phyloP scores from a whole-genome alignment of 495 filamentous ascomycete species.

The Penicillium waksmanii region DNA sequence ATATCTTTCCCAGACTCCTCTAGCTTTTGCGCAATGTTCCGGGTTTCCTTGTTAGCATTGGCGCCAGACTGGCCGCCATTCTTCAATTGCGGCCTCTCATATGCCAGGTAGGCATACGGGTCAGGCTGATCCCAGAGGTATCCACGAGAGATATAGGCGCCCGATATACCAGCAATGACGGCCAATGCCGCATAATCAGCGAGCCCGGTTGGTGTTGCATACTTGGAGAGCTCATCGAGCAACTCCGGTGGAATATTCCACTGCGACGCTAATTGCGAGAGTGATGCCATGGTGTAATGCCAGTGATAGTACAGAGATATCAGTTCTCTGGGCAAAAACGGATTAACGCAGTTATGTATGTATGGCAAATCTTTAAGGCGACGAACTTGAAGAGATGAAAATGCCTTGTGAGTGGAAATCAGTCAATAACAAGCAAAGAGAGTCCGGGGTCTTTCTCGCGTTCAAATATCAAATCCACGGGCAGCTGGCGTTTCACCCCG shows the following conservation, averaged over 20 bases:
- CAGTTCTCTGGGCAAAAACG: not conserved
- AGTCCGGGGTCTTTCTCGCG: not conserved
- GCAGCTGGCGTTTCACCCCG: not conserved
- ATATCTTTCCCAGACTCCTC: slow-evolving; percentile 39
- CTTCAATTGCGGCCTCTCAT: slow-evolving; percentile 41
- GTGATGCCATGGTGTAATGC: not conserved
- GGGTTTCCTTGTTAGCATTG: slow-evolving; percentile 30
- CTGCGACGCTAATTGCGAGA: slow-evolving; percentile 1
- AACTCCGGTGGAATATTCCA: slow-evolving; percentile 27
- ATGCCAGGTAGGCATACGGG: slow-evolving; percentile 33
- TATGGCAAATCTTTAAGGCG: not conserved
- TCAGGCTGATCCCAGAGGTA: slow-evolving; percentile 42
- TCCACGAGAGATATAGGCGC: slow-evolving; percentile 35
- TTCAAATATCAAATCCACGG: slow-evolving; percentile 1
- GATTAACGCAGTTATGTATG: not conserved
- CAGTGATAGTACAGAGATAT: not conserved
- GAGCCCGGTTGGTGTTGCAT: slow-evolving; percentile 28
- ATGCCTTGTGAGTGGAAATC: not conserved
- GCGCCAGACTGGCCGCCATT: slow-evolving; percentile 21
- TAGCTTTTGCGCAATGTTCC: slow-evolving; percentile 42
- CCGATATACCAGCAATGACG: slow-evolving; percentile 30
- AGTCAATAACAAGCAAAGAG: not conserved
- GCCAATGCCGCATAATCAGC: slow-evolving; percentile 38
- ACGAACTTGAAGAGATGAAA: not conserved
- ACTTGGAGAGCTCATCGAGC: slow-evolving; percentile 26